Base-by-base conservation (phyloP, 352 stramenopile genomes). In the Globisporangium nunn region DNA sequence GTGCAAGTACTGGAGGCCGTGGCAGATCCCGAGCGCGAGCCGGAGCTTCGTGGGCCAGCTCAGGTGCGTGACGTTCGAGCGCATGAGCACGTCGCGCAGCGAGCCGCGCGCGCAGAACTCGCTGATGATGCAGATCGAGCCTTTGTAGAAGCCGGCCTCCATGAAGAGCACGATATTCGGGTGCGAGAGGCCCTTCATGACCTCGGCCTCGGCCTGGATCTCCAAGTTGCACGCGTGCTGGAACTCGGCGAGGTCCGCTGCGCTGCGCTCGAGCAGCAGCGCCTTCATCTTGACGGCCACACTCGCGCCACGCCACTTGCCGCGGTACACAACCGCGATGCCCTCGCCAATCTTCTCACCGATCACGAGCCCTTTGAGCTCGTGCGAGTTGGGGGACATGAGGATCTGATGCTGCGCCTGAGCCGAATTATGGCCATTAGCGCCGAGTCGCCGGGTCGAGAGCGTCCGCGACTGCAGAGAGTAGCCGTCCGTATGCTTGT, bases 261-360 rank as follows among this genome's bases (percentile, higher is more conserved):
- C 63, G 49, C 68, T 75, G 55, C 23, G 23, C 23, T 94, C 81
- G 45, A 91, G 61, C 56, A 93, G 67, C 18, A 94, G 70, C 43
- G 78, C 75, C 61, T 89, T 87, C 80, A 91, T 93, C 75, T 99
- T 99, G 40, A 97, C 91, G 5, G 96, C 96, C 11, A 99, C 96
- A 44, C 97, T 78, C 2, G 93, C 98, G 33, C 95, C 96, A 35
- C 92, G 81, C 96, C 96, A 99, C 57, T 89, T 96, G 63, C 92
- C 97, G 35, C 90, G 88, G 68, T 98, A 98, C 54, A 99, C 97
- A 15, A 94, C 84, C 4, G 84, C 84, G 18, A 94, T 85, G 43
- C 84, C 84, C 50, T 92, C 72, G 28, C 84, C 84, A 52, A 94
- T 94, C 57, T 94, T 91, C 15, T 91, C 75, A 10, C 81, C 84